A percentile compares a stretch with the other conserved stretches of the same genome.
phyloP scores from a whole-genome alignment of 2,329 filamentous ascomycete species.

The Talaromyces sp. region DNA sequence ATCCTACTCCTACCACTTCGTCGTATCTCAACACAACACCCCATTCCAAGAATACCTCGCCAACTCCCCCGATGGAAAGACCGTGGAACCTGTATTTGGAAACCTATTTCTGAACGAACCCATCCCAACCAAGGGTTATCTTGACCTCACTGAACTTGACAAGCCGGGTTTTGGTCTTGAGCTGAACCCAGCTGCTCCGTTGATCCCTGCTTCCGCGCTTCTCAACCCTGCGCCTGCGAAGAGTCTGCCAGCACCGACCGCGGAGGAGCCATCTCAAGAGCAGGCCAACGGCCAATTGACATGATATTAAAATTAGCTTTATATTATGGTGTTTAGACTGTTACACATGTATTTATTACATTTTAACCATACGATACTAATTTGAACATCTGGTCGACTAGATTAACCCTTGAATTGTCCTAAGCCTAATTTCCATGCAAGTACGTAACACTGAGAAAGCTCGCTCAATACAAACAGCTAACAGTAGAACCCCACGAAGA shows the following conservation, averaged over 20 bases:
- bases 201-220: conserved; percentile 72
- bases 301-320: background rate
- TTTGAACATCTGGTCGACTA: background rate
- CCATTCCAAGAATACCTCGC: conserved; percentile 96
- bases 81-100: conserved; percentile 85
- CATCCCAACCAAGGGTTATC: conserved; percentile 76
- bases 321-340: background rate
- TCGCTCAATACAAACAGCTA: background rate
- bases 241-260: conserved; percentile 39
- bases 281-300: conserved; percentile 23
- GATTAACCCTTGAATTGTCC: background rate
- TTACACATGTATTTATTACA: background rate
- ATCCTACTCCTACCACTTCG: conserved; percentile 94
- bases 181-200: conserved; percentile 73
- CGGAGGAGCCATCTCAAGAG: conserved; percentile 16
- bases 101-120: conserved; percentile 88
- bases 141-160: conserved; percentile 76
- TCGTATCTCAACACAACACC: conserved; percentile 86
- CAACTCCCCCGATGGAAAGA: conserved; percentile 87
- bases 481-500: background rate
- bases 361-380: background rate
- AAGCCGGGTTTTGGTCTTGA: conserved; percentile 89
- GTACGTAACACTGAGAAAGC: background rate
- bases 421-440: background rate
- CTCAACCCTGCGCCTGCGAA: conserved; percentile 62